These are phyloP conservation scores for Cordia subcordata DNA, from an alignment of 257 asterid genomes.

Conservation along the genomic window DNA sequence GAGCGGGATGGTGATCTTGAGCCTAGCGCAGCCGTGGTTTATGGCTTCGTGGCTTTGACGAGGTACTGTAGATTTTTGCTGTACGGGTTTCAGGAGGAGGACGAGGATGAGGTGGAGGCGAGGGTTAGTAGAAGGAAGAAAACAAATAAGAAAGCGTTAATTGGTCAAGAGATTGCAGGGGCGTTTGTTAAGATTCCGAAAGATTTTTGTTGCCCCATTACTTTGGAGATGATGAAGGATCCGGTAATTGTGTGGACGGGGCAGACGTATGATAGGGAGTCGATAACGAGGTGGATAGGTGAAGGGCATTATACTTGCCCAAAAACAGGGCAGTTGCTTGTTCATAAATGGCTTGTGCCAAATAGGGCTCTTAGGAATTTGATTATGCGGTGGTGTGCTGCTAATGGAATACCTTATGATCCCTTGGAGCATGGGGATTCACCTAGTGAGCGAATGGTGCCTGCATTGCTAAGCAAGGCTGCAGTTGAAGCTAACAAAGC, in stretches of 20 bases:
- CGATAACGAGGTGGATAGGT: constrained; percentile 81
- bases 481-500: constrained; percentile 70
- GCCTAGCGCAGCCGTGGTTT: constrained; percentile 55
- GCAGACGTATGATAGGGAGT: constrained; percentile 79
- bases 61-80: constrained; percentile 75
- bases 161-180: constrained; percentile 58
- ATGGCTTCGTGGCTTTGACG: constrained; percentile 67
- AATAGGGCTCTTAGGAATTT: constrained; percentile 70
- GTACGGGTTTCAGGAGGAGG: constrained; percentile 78
- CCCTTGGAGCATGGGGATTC: constrained; percentile 50
- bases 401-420: constrained; percentile 57
- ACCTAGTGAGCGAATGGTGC: constrained; percentile 22
- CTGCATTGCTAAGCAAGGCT: constrained; percentile 54
- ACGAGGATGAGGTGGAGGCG: constrained; percentile 62
- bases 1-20: constrained; percentile 66
- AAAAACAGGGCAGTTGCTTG: constrained; percentile 76
- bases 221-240: constrained; percentile 81
- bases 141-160: constrained; percentile 40
- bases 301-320: constrained; percentile 91
- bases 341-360: constrained; percentile 54
- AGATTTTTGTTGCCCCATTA: constrained; percentile 83
- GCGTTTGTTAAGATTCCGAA: constrained; percentile 65
- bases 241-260: constrained; percentile 89
- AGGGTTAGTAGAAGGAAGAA: constrained; percentile 45
- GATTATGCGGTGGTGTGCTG: constrained; percentile 77